Base-by-base conservation (phyloP, 2,329 filamentous ascomycete genomes). In the Fusarium xyrophilum region DNA sequence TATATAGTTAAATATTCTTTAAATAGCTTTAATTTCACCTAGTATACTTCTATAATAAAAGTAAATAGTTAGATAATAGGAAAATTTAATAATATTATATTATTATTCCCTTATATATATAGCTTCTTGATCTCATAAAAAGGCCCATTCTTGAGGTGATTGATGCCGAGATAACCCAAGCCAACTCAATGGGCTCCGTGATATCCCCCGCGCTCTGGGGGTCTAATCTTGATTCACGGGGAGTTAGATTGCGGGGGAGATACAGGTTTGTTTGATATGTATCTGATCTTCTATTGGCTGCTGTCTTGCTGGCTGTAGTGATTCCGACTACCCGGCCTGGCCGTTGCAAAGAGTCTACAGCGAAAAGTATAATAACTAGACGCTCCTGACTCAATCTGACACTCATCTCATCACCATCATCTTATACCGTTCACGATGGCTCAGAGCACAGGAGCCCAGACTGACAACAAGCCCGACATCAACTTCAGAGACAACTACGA, bases 81-180 rank as follows among this genome's bases (percentile, higher is more conserved):
- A n/a, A n/a, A n/a, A n/a, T n/a, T n/a, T n/a, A n/a, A n/a, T n/a
- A n/a, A n/a, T n/a, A n/a, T n/a, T n/a, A n/a, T n/a, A n/a, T n/a
- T n/a, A n/a, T n/a, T n/a, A n/a, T n/a, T n/a, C n/a, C n/a, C n/a
- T n/a, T n/a, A n/a, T n/a, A n/a, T n/a, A n/a, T n/a, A n/a, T n/a
- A n/a, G n/a, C n/a, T n/a, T n/a, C n/a, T n/a, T n/a, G n/a, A n/a
- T n/a, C n/a, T n/a, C n/a, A n/a, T n/a, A n/a, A n/a, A n/a, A n/a
- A 38, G 15, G 17, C 4, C 14, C 1, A 10, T 8, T 11, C 33
- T 28, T 10, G 7, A 13, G 33, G 47, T 27, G 13, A 36, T 36
- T 36, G 35, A 39, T 51, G 14, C 14, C 33, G 23, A 73, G 32
- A 36, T 38, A 27, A 36, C 46, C 30, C 17, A 27, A 36, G 30